A percentile compares a stretch with the other conserved stretches of the same genome.
These are phyloP conservation scores for Aspergillus flavus DNA, from an alignment of 2,329 filamentous ascomycete genomes.

Conservation along the genomic window DNA sequence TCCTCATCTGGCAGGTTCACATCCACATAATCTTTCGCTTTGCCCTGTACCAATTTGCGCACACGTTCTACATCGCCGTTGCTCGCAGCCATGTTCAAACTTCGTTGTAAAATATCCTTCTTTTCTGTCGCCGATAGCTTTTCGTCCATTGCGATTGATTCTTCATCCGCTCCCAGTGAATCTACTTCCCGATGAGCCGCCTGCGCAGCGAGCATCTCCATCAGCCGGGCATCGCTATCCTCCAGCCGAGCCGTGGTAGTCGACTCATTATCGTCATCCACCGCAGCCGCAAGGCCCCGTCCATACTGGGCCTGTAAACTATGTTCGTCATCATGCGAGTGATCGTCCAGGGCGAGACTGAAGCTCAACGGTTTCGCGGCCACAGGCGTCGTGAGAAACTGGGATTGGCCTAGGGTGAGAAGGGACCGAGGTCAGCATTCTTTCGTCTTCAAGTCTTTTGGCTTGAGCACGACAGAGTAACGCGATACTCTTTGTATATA, in stretches of 20 bases:
- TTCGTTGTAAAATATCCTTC: slow-evolving; percentile 77
- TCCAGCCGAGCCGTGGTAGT: slow-evolving; percentile 58
- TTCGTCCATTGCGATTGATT: slow-evolving; percentile 73
- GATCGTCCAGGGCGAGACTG: slow-evolving; percentile 80
- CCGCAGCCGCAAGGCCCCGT: slow-evolving; percentile 24
- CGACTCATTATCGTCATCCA: slow-evolving; percentile 28
- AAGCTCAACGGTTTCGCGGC: slow-evolving; percentile 83
- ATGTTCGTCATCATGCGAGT: slow-evolving; percentile 67
- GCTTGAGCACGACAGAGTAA: neutral
- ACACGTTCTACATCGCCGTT: slow-evolving; percentile 90
- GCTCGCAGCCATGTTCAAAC: slow-evolving; percentile 91
- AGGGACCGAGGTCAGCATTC: neutral
- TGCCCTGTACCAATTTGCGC: slow-evolving; percentile 71
- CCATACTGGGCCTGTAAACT: slow-evolving; percentile 37
- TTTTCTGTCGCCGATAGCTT: slow-evolving; percentile 78
- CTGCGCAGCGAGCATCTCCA: slow-evolving; percentile 95
- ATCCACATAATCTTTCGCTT: slow-evolving; percentile 75
- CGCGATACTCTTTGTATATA: neutral
- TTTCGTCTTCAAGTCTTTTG: neutral
- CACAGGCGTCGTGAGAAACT: slow-evolving; percentile 86
- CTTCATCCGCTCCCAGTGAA: slow-evolving; percentile 74
- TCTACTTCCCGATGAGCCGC: slow-evolving; percentile 76
- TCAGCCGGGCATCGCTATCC: slow-evolving; percentile 83
- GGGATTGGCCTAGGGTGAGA: slow-evolving; percentile 74
- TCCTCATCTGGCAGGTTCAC: slow-evolving; percentile 89